Evolutionary conservation across 352 stramenopile species (phyloP), one percentile per base, ranked within the genome.

Genomic region (Discostella stelligera): DNA sequence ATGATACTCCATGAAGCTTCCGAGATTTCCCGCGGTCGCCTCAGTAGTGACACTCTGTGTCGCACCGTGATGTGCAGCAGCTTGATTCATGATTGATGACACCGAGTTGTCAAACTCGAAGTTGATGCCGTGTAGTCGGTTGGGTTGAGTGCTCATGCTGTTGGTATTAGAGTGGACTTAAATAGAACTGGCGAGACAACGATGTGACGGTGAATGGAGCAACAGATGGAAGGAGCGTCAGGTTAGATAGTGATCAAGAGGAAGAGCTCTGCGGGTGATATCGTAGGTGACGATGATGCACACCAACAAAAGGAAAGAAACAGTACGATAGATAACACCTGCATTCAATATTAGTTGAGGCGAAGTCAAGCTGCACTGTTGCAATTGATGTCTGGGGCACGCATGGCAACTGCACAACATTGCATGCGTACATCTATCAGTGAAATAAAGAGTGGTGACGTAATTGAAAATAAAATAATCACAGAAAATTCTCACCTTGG

Each of bases 11-110:
- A 80, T 63, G 23, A 80, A 64, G 52, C 49, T 74, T 16, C 60
- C 64, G 39, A 80, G 65, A 25, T 73, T 68, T 0, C 58, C 72
- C 30, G 75, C 72, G 16, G 72, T 65, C 27, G 72, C 72, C 50
- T 80, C 72, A 0, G 72, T 65, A 23, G 64, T 65, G 23, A 71
- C 39, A 21, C 53, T 70, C 16, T 77, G 58, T 27, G 67, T 68
- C 16, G 56, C 16, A 13, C 50, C 20, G 11, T 27, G 16, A 20
- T 44, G 44, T 41, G 41, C 32, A 14, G 66, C 53, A 16, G 48
- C 32, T 27, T 48, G 59, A 32, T 16, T 32, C 7, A 62, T 18
- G 8, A 56, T 67, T 27, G 67, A 75, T 18, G 56, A 55, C 13
- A 52, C 41, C 20, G 55, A 74, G 55, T 69, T 49, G 27, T 77